Evolutionary conservation across 106 monocot species (phyloP), one percentile per base, ranked within the genome.

Genomic region (Dendrobium chrysotoxum): DNA sequence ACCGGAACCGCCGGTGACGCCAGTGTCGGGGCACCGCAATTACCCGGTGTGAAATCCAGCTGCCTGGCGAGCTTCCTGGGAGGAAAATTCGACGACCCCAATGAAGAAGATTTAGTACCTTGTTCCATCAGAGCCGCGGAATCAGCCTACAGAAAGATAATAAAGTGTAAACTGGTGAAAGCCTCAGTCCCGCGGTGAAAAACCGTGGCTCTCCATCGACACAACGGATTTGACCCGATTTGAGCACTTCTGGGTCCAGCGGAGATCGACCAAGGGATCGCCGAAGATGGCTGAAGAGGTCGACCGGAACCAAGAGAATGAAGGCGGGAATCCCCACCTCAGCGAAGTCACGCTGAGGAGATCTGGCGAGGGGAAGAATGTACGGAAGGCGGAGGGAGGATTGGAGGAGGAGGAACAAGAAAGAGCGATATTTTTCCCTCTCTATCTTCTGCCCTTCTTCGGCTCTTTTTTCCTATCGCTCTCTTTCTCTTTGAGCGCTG

Each of bases 31-130:
- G 80, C 77, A 4, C 50, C 75, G 44, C 44, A 80, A 40, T 80
- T 57, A n/a, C 85, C 77, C 3, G 90, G 77, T 40, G 88, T 86
- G 85, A 90, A 90, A 80, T 90, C 90, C 9, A 90, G 90, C 72
- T 90, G 90, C 18, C 90, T 72, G 0, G 84, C 82, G n/a, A 90
- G 86, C 86, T 90, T 90, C 76, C 81, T 90, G 8, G 81, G 77
- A 23, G 85, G 88, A 57, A 89, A 85, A 86, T 87, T 87, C 18
- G 71, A 83, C 68, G 81, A 84, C 79, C 58, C 75, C 70, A 80
- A 47, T 26, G 86, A 79, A 76, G 77, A 44, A 15, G 83, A 70
- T 53, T 80, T 42, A 12, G 25, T 70, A 5, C 78, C 70, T 72
- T 83, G 82, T 54, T 84, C 87, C 79, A 75, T 80, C 53, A 61